Evolutionary conservation across 176 grass and related monocot genomes (phyloP).

Genomic region (Avena insularis): DNA sequence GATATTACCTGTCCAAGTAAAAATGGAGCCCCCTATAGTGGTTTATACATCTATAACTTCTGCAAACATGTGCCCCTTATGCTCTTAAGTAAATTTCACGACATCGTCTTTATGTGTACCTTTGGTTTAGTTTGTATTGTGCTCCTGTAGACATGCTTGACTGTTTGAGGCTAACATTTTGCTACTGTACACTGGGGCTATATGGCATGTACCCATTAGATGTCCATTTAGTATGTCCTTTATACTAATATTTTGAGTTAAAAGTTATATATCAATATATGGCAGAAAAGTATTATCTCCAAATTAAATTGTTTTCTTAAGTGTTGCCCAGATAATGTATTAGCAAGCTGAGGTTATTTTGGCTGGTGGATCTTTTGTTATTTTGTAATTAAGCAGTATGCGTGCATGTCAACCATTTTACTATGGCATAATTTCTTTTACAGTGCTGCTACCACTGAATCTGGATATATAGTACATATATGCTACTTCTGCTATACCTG

Average conservation of each 20-base stretch:
- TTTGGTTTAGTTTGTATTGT: neutral
- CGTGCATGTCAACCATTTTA: neutral
- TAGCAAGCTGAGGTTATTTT: neutral
- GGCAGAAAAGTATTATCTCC: neutral
- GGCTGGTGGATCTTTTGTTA: neutral
- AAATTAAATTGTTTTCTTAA: neutral
- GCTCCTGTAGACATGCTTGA: slow-evolving; percentile 4
- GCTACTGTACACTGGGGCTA: neutral
- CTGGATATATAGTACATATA: neutral
- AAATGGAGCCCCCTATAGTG: neutral
- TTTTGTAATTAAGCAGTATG: slow-evolving; percentile 13
- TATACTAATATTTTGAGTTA: neutral
- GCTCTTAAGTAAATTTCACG: neutral
- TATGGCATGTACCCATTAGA: neutral
- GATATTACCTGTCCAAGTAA: neutral
- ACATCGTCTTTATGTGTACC: neutral
- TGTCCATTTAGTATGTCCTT: neutral
- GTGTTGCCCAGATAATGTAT: neutral
- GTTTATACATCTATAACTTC: slow-evolving; percentile 2
- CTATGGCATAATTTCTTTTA: neutral
- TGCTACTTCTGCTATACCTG: neutral
- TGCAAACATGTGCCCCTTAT: slow-evolving; percentile 6
- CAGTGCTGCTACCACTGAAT: neutral
- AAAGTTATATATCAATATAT: neutral
- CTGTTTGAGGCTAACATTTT: neutral